Evolutionary conservation across 2,329 filamentous ascomycete species (phyloP), one percentile per base, ranked within the genome.

Genomic region (Madurella mycetomatis): DNA sequence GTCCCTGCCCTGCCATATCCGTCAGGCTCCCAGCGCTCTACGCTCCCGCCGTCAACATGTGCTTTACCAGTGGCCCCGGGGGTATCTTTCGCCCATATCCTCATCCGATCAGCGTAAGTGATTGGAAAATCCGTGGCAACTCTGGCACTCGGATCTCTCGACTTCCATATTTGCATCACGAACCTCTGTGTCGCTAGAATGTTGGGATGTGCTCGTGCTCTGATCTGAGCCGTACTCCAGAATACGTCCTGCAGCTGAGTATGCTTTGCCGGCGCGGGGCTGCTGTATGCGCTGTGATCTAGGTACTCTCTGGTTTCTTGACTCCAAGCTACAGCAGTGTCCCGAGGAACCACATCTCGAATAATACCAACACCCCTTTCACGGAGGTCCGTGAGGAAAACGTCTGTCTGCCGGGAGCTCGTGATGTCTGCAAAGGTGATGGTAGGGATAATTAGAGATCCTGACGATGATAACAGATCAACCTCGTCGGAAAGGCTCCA

Each of bases 1-100:
- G 87, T 85, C 5, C 75, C 72, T 7, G 79, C 71, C 12, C 66
- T 70, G 3, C 80, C 77, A 61, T 87, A 87, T 31, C 83, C 82
- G 9, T 79, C 75, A 17, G 80, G 74, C 64, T 87, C 84, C 84
- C 84, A 87, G n/a, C 84, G 73, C 61, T 87, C 83, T 3, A 84
- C 75, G 41, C 79, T 82, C 12, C 84, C 84, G n/a, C 82, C 81
- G 58, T 87, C 84, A 5, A 83, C 71, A 57, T 85, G 82, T 1
- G 83, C 79, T 0, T 79, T 82, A 0, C 83, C 71, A 1, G 78
- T 74, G 56, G 82, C 83, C 13, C 73, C 74, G 18, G 41, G 32
- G 16, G 37, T 53, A 41, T 44, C n/a, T 2, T 61, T 41, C 51
- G 55, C 59, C 25, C 80, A 71, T 47, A 85, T 83, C 9, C 80